phyloP scores from a whole-genome alignment of 192 early-diverging fungal species.

The Backusella liffmaniae region DNA sequence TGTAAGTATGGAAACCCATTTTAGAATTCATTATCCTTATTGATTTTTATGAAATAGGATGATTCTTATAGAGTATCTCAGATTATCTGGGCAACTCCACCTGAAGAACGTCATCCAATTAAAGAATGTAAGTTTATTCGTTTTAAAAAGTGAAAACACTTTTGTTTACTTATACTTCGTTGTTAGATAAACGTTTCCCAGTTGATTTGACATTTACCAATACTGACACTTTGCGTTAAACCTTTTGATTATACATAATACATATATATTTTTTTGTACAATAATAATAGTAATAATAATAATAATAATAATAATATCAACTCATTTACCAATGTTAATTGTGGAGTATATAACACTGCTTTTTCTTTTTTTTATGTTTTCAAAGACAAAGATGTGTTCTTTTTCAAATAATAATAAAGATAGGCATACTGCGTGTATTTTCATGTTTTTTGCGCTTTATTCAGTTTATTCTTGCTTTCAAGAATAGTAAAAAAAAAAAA shows the following conservation, averaged over 20 bases:
- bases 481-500: background rate
- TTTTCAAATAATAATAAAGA: too few relatives aligned
- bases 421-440: too few relatives aligned
- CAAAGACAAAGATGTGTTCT: too few relatives aligned
- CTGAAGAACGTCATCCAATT: conserved; percentile 4
- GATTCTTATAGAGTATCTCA: conserved; percentile 28
- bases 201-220: background rate
- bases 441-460: too few relatives aligned
- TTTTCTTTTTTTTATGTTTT: too few relatives aligned
- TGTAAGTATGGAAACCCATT: background rate
- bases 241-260: background rate
- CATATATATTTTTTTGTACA: background rate
- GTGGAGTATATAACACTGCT: too few relatives aligned
- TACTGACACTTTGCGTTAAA: background rate
- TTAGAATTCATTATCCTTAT: background rate
- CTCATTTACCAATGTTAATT: too few relatives aligned
- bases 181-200: background rate
- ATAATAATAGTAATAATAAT: too few relatives aligned
- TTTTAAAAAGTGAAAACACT: background rate
- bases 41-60: conserved; percentile 13
- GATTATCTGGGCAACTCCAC: conserved; percentile 24
- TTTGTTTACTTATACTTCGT: background rate
- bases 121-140: background rate
- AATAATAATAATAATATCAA: too few relatives aligned
- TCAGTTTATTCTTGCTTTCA: background rate